Evolutionary conservation across 2,329 filamentous ascomycete species (phyloP), one percentile per base, ranked within the genome.

Genomic region (Mycosphaerella sp.): DNA sequence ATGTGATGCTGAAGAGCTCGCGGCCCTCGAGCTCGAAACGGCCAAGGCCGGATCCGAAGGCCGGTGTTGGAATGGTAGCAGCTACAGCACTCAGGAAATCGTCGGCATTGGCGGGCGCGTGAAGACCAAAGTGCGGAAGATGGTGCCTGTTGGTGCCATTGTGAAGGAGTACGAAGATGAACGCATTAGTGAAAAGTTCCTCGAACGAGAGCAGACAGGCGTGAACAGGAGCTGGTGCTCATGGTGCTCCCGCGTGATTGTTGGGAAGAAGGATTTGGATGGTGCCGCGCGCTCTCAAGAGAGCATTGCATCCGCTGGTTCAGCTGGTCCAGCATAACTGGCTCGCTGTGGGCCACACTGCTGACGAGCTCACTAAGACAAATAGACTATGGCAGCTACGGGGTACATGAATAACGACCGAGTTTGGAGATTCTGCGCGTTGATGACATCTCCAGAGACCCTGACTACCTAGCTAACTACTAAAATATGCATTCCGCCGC

Each of bases 141-240:
- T 88, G 72, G 81, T 94, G 5, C 79, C 79, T 53, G 83, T 96
- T 0, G 91, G 90, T 1, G 86, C 85, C 4, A 88, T 85, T 55
- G 91, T 96, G 10, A 85, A 86, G 55, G 88, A 95, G 66, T 89
- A 84, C 72, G 86, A 87, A 58, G 88, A 91, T 64, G 88, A 94
- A 69, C 78, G 79, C 50, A 78, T 78, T 32, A 76, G 77, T 6
- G 81, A 81, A 4, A 76, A 78, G 51, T 85, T 86, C 59, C 73
- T 96, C 21, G 76, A 77, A 13, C 74, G 85, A 18, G 91, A 97
- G 69, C 78, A 84, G 48, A 74, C 74, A 12, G 87, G 87, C 0
- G 69, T 71, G 43, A 75, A 82, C 50, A 78, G 90, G 54, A 89
- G 86, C 65, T 95, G 89, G 88, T 97, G 90, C 68, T 88, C 86